Conservation (phyloP, 2,329 filamentous ascomycete genomes). For the Apiospora arundinis region DNA sequence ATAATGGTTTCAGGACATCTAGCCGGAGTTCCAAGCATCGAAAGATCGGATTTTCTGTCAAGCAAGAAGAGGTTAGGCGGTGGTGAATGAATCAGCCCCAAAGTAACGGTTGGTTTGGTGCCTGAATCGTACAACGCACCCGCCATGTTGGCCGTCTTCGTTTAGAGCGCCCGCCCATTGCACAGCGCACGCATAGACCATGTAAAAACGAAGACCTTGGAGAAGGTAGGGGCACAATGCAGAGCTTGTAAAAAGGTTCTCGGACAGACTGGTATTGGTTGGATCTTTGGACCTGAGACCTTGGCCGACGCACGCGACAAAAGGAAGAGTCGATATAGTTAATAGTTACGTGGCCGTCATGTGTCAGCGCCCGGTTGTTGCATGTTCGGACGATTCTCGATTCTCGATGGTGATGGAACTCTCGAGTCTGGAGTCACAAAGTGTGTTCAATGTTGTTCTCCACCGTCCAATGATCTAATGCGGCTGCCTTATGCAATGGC, state of each 20-base stretch:
- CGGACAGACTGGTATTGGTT: too few relatives aligned
- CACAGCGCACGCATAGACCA: not conserved
- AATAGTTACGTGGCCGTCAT: not conserved
- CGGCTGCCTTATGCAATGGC: slow-evolving; percentile 1
- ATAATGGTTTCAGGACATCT: too few relatives aligned
- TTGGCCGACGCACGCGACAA: not conserved
- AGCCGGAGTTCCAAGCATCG: not conserved
- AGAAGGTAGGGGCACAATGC: too few relatives aligned
- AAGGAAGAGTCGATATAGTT: not conserved
- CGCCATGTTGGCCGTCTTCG: not conserved
- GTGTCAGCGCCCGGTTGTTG: not conserved
- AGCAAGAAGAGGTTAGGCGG: not conserved
- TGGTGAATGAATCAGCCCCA: not conserved
- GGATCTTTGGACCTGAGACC: too few relatives aligned
- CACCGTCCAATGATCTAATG: not conserved
- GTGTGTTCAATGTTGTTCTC: too few relatives aligned
- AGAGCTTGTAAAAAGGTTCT: too few relatives aligned
- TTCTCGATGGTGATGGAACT: not conserved
- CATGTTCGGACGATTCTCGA: too few relatives aligned
- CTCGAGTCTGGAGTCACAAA: too few relatives aligned
- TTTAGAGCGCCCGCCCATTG: not conserved
- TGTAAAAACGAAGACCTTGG: not conserved
- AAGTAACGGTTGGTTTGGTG: not conserved
- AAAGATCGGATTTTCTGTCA: not conserved
- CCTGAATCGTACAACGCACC: slow-evolving; percentile 3